phyloP scores from a whole-genome alignment of 2,329 filamentous ascomycete genomes.

The Aschersonia sp. region DNA sequence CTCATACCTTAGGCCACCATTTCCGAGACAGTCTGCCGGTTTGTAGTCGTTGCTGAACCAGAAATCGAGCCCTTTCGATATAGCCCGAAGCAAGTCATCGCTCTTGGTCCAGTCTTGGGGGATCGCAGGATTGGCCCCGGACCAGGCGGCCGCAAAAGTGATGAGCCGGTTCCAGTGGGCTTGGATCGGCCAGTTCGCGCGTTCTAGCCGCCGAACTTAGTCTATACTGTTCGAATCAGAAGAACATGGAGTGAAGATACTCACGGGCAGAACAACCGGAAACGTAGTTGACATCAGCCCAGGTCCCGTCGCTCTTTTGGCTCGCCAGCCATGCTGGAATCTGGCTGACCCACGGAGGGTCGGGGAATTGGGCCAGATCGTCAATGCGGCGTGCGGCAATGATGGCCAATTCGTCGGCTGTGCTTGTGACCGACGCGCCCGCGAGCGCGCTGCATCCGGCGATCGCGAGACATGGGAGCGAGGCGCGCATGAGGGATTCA shows the following conservation, averaged over 20 bases:
- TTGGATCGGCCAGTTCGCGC: constrained; percentile 11
- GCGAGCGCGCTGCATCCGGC: background rate
- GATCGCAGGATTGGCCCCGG: constrained; percentile 8
- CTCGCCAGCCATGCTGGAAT: constrained; percentile 7
- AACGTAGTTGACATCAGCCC: constrained; percentile 10
- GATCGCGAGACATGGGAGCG: background rate
- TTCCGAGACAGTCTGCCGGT: constrained; percentile 8
- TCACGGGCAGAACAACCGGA: constrained; percentile 10
- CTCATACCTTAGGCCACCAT: constrained; percentile 5
- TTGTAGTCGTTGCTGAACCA: constrained; percentile 11
- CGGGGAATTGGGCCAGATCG: constrained; percentile 9
- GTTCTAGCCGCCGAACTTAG: constrained; percentile 3
- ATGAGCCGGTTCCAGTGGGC: constrained; percentile 10
- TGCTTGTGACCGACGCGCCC: background rate
- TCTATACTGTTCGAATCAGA: background rate
- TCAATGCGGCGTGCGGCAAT: constrained; percentile 7
- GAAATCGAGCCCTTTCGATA: constrained; percentile 8
- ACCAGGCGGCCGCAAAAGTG: constrained; percentile 11
- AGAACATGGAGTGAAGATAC: background rate
- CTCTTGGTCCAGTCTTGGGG: constrained; percentile 6
- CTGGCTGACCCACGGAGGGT: constrained; percentile 7
- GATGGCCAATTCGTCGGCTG: constrained; percentile 5
- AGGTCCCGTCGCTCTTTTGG: constrained; percentile 9
- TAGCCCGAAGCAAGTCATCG: constrained; percentile 4
- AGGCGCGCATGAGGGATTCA: no score